A percentile compares a stretch with the other conserved stretches of the same genome.
These are phyloP conservation scores for Chaetomium globosum DNA, from an alignment of 2,329 filamentous ascomycete species.

Conservation along the genomic window DNA sequence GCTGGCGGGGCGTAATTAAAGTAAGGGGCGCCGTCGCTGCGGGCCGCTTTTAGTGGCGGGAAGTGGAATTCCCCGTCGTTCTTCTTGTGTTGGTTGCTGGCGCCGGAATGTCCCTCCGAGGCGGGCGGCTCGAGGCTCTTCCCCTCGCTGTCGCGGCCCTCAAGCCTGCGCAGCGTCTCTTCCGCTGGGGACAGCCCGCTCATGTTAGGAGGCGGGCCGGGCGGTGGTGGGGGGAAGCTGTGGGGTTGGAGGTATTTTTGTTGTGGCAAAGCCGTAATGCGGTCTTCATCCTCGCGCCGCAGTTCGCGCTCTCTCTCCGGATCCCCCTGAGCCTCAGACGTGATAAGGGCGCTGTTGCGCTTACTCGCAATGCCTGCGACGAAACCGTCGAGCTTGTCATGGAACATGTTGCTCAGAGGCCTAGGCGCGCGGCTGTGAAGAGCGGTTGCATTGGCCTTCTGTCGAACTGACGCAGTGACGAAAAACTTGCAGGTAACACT, in stretches of 20 bases:
- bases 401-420: conserved; percentile 73
- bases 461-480: conserved; percentile 75
- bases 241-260: conserved; percentile 65
- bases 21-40: conserved; percentile 53
- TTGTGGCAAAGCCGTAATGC: conserved; percentile 77
- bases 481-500: conserved; percentile 93
- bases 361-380: conserved; percentile 86
- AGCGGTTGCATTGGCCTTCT: conserved; percentile 39
- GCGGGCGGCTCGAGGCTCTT: conserved; percentile 38
- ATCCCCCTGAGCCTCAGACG: conserved; percentile 78
- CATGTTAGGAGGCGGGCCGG: conserved; percentile 37
- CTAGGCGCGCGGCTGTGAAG: conserved; percentile 55
- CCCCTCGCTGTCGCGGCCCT: conserved; percentile 52
- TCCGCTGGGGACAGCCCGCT: conserved; percentile 42
- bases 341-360: conserved; percentile 80
- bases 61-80: conserved; percentile 58
- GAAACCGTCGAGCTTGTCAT: conserved; percentile 85
- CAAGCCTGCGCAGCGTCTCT: conserved; percentile 53
- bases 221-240: conserved; percentile 44
- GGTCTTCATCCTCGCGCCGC: conserved; percentile 79
- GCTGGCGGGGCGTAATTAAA: conserved; percentile 60
- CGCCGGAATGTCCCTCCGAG: conserved; percentile 40
- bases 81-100: conserved; percentile 40
- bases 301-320: conserved; percentile 77
- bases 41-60: conserved; percentile 53